Percentiles rank a stretch among this genome's conserved stretches.
Evolutionary conservation across 805 yeast species (phyloP).

Genomic region (Candida ascalaphidarum): DNA sequence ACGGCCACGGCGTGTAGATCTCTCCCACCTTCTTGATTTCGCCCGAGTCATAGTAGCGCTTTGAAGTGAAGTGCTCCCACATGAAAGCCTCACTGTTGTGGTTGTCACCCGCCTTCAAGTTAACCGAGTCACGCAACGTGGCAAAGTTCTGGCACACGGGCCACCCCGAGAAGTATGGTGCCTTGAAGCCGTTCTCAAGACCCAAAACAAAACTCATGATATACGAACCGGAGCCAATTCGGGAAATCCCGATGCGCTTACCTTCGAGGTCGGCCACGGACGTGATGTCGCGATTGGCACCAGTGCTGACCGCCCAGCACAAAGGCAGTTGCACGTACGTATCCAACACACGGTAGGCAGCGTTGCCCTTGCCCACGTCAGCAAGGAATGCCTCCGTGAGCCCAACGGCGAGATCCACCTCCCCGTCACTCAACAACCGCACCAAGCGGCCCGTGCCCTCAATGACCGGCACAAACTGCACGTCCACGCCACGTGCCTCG

Average conservation of each 20-base stretch:
- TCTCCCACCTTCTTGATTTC: conserved; percentile 82
- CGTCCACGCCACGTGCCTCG: conserved; percentile 37
- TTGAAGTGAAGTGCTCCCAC: conserved; percentile 94
- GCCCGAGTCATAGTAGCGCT: conserved; percentile 68
- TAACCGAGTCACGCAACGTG: conserved; percentile 75
- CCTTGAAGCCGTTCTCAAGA: conserved; percentile 43
- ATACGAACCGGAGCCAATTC: conserved; percentile 88
- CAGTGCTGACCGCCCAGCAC: conserved; percentile 87
- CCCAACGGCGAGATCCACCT: conserved; percentile 78
- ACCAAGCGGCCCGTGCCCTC: conserved; percentile 88
- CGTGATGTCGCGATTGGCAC: conserved; percentile 44
- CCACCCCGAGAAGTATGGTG: conserved; percentile 44
- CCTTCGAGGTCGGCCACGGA: conserved; percentile 48
- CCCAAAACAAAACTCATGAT: conserved; percentile 87
- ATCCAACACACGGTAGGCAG: conserved; percentile 58
- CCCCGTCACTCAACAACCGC: conserved; percentile 53
- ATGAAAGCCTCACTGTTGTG: conserved; percentile 70
- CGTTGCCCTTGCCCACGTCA: conserved; percentile 67
- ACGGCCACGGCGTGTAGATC: conserved; percentile 94
- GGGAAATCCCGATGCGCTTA: conserved; percentile 63
- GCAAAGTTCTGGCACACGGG: conserved; percentile 59
- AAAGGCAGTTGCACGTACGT: conserved; percentile 83
- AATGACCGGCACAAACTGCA: conserved; percentile 61
- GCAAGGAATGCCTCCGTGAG: conserved; percentile 87
- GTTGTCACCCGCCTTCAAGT: conserved; percentile 32